Evolutionary conservation across 2,329 filamentous ascomycete genomes (phyloP).

Genomic region (Aspergillus felis): DNA sequence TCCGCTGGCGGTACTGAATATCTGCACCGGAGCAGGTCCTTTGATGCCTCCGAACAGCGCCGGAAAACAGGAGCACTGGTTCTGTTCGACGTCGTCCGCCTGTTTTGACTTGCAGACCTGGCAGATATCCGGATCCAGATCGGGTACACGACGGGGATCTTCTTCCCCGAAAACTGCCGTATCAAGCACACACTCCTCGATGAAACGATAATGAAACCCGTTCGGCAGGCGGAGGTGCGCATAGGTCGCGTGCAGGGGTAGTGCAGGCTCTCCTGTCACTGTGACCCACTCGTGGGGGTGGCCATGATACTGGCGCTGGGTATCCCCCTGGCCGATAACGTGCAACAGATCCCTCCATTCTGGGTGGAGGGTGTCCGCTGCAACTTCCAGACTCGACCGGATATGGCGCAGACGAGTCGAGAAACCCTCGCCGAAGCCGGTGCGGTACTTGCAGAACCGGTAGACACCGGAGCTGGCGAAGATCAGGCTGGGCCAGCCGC

Average conservation of each 20-base stretch:
- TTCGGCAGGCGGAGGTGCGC: conserved; percentile 12
- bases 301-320: conserved; percentile 13
- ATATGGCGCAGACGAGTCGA: conserved; percentile 46
- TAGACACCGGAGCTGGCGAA: conserved; percentile 58
- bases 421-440: conserved; percentile 50
- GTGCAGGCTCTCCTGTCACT: conserved; percentile 3
- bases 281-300: conserved; percentile 26
- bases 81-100: conserved; percentile 47
- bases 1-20: conserved; percentile 51
- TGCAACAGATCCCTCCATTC: conserved; percentile 48
- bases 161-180: conserved; percentile 46
- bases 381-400: conserved; percentile 49
- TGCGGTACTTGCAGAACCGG: conserved; percentile 58
- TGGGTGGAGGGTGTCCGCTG: conserved; percentile 52
- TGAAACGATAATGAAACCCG: conserved; percentile 21
- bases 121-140: conserved; percentile 37
- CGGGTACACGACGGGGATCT: conserved; percentile 46
- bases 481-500: conserved; percentile 54
- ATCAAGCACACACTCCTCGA: conserved; percentile 49
- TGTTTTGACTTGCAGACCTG: conserved; percentile 47
- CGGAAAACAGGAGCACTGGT: conserved; percentile 53
- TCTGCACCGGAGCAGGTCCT: conserved; percentile 45
- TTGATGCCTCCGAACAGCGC: conserved; percentile 48
- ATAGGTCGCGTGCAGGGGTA: conserved; percentile 19
- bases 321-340: conserved; percentile 17